Evolutionary conservation across 225 moss, liverwort and hornwort species (phyloP), one percentile per base, ranked within the genome.

Genomic region (Pseudoscleropodium purum): DNA sequence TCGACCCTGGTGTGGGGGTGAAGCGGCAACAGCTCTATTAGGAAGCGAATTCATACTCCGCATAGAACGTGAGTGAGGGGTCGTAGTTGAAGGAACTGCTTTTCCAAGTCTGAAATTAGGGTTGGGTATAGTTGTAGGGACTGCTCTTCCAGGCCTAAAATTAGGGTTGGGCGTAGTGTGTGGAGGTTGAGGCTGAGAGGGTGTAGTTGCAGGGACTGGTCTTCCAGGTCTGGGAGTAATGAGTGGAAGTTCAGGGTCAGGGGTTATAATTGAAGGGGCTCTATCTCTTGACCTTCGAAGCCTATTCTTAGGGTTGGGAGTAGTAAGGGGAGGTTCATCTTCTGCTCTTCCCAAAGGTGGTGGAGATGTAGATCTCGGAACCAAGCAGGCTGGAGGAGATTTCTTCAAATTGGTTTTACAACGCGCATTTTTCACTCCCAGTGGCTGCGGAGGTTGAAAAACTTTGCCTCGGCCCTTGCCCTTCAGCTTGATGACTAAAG

Each of bases 401-500:
- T 51, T 89, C 29, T 68, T 78, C 39, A 17, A 17, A 60, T 47
- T 41, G n/a, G 41, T 31, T 76, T 68, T 78, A 31, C 60, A 84
- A 69, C 37, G 84, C 77, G 84, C 84, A n/a, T 59, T 68, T 69
- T 34, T 78, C 49, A 85, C 79, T 70, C 88, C 87, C n/a, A 91
- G 87, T 66, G 66, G 60, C 9, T 77, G 89, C 45, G 41, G 75
- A 87, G 78, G 74, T 90, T 91, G 91, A 59, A 83, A 87, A 52
- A 26, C 56, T 75, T 88, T 89, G 75, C 89, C 87, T 43, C 83
- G 79, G 78, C 89, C 89, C 87, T 91, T 92, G 74, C 81, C 88
- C 73, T 94, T 90, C 75, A 93, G 75, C 13, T 88, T 74, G 79
- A 93, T 90, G 67, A 91, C 77, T 61, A 91, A 82, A 84, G 92